A percentile compares a stretch with the other conserved stretches of the same genome.
phyloP scores from a whole-genome alignment of 441 rosid genomes.

The Sinapis alba region DNA sequence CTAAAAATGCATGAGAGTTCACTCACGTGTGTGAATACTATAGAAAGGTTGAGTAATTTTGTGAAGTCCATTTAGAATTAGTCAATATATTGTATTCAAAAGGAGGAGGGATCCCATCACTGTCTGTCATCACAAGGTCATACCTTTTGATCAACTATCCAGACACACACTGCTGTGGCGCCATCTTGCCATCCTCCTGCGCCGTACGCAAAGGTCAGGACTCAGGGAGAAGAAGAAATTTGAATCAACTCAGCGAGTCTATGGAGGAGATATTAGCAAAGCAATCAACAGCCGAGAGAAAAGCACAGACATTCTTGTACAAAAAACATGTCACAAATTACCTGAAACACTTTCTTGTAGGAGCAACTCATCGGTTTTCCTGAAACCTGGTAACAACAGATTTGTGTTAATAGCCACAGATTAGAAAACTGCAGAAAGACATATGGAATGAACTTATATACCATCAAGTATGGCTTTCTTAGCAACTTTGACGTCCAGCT shows the following conservation, averaged over 20 bases:
- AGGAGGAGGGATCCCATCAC: background rate
- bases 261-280: slow-evolving; percentile 3
- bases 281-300: slow-evolving; percentile 5
- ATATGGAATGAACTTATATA: slow-evolving; percentile 24
- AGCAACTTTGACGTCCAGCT: slow-evolving; percentile 80
- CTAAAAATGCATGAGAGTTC: slow-evolving; percentile 36
- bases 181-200: slow-evolving; percentile 89
- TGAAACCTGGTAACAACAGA: slow-evolving; percentile 52
- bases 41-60: background rate
- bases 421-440: background rate
- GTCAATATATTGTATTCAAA: background rate
- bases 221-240: background rate
- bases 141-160: slow-evolving; percentile 75
- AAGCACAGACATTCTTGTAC: background rate
- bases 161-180: slow-evolving; percentile 87
- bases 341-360: slow-evolving; percentile 77
- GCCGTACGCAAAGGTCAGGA: slow-evolving; percentile 14
- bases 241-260: background rate
- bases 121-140: slow-evolving; percentile 15
- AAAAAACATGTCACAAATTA: slow-evolving; percentile 10
- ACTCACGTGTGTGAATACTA: background rate
- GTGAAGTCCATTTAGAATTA: background rate
- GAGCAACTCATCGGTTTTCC: slow-evolving; percentile 65
- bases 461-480: slow-evolving; percentile 85
- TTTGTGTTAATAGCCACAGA: slow-evolving; percentile 1